phyloP scores from a whole-genome alignment of 2,329 filamentous ascomycete genomes.

The Grosmannia huntii region DNA sequence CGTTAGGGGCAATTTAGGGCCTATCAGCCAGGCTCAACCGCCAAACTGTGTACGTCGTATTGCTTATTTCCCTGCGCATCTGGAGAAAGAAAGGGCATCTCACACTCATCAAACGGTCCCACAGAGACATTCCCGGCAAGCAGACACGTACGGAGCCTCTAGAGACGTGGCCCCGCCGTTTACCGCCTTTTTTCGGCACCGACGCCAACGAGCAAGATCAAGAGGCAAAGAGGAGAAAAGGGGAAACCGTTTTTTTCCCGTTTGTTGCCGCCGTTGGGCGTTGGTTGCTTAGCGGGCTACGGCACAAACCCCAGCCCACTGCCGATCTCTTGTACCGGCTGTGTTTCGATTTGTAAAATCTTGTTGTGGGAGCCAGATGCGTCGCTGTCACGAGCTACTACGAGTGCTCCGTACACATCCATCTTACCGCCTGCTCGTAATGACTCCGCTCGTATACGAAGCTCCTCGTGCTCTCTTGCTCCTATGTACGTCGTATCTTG shows the following conservation, averaged over 20 bases:
- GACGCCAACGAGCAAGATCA: neutral
- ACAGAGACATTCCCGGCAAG: neutral
- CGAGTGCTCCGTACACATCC: no score
- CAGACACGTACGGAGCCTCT: neutral
- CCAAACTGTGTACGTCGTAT: neutral
- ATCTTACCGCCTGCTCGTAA: neutral
- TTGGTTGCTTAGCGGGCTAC: conserved; percentile 1
- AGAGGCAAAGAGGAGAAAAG: neutral
- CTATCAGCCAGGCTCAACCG: neutral
- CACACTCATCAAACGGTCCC: neutral
- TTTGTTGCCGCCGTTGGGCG: conserved; percentile 1
- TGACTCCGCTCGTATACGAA: neutral
- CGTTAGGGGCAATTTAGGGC: neutral
- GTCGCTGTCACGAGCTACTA: neutral
- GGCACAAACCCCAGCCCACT: conserved; percentile 1
- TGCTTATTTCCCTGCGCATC: neutral
- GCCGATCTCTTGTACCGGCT: neutral
- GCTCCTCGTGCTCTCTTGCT: neutral
- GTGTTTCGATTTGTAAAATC: neutral
- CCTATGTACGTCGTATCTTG: no score
- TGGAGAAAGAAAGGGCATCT: neutral
- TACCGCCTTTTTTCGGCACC: neutral
- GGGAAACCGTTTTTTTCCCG: conserved; percentile 1
- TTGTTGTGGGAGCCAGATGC: neutral
- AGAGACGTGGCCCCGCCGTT: neutral